Percentiles rank a stretch among this genome's conserved stretches.
Evolutionary conservation across 495 filamentous ascomycete genomes (phyloP).

Genomic region (Penicillium alfredii): DNA sequence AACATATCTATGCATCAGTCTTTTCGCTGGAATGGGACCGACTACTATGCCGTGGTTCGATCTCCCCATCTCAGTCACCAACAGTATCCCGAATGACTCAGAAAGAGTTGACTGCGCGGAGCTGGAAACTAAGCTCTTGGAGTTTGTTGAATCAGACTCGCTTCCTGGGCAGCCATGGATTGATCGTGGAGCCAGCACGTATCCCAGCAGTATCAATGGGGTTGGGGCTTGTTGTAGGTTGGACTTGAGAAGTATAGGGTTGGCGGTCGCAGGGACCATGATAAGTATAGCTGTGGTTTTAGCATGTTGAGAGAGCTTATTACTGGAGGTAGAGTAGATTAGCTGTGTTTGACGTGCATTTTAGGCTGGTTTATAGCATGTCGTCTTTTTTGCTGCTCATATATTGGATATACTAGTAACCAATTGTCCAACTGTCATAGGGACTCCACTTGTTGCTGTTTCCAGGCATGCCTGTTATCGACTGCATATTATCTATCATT

Average conservation of each 20-base stretch:
- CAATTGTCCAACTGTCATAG: too few relatives aligned
- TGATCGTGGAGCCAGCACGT: constrained; percentile 4
- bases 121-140: constrained; percentile 16
- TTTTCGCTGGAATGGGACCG: constrained; percentile 54
- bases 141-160: constrained; percentile 9
- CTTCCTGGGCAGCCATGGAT: constrained; percentile 20
- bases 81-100: constrained; percentile 40
- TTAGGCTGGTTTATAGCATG: too few relatives aligned
- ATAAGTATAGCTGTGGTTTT: too few relatives aligned
- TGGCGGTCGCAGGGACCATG: constrained; percentile 8
- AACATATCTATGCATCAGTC: constrained; percentile 65
- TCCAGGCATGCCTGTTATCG: too few relatives aligned
- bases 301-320: too few relatives aligned
- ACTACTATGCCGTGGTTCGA: constrained; percentile 66
- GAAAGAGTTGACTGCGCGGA: constrained; percentile 14
- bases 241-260: background rate
- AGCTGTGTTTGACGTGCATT: too few relatives aligned
- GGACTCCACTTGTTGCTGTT: too few relatives aligned
- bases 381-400: too few relatives aligned
- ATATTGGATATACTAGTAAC: too few relatives aligned
- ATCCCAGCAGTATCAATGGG: too few relatives aligned
- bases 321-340: too few relatives aligned
- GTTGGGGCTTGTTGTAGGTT: background rate
- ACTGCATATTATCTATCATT: too few relatives aligned
- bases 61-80: constrained; percentile 60